Evolutionary conservation across 495 filamentous ascomycete genomes (phyloP).

Genomic region (Annulohypoxylon moriforme): DNA sequence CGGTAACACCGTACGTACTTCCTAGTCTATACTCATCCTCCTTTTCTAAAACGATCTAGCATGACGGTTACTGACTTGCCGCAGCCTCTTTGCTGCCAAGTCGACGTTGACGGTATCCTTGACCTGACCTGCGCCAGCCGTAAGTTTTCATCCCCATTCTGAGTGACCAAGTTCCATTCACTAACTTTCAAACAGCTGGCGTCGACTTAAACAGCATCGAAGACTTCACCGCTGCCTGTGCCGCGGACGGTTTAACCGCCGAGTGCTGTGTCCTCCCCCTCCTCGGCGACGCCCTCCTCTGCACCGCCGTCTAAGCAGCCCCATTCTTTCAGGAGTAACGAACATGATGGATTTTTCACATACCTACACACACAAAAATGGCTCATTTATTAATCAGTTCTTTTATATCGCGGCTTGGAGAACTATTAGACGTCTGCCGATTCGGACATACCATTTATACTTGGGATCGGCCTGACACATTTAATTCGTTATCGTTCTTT

Average conservation of each 20-base stretch:
- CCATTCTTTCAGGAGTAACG: neutral
- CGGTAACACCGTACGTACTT: conserved; percentile 14
- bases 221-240: conserved; percentile 20
- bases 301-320: conserved; percentile 15
- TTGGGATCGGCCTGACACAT: conserved; percentile 6
- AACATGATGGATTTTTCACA: neutral
- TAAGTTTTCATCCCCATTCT: conserved; percentile 13
- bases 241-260: conserved; percentile 25
- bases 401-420: conserved; percentile 18
- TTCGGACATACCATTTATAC: neutral
- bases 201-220: conserved; percentile 26
- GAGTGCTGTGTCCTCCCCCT: conserved; percentile 32
- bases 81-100: conserved; percentile 41
- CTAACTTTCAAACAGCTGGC: conserved; percentile 25
- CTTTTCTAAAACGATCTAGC: neutral
- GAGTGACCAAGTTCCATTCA: neutral
- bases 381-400: conserved; percentile 20
- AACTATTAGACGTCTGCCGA: conserved; percentile 19
- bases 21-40: neutral
- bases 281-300: conserved; percentile 26
- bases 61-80: neutral
- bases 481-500: conserved; percentile 38
- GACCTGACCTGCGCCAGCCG: conserved; percentile 36
- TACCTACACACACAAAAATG: neutral
- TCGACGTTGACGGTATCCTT: conserved; percentile 31